Percentiles rank a stretch among this genome's conserved stretches.
Conservation (phyloP, 495 filamentous ascomycete genomes). For the Paragyromitra xinjiangensis region DNA sequence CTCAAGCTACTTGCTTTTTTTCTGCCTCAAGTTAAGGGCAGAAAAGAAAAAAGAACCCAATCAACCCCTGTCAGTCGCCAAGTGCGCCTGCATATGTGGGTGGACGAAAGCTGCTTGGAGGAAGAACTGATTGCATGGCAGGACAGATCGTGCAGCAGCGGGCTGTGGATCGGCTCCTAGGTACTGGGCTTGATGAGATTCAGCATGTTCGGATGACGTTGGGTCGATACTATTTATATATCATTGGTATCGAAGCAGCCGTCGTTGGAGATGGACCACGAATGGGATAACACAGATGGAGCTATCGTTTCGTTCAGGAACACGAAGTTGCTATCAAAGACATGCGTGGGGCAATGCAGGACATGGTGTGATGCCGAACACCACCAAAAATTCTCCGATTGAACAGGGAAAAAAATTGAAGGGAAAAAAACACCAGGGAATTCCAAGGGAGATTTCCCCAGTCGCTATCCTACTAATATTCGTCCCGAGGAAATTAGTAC, state of each 20-base stretch:
- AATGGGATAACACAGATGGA: not conserved
- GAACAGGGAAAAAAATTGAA: not conserved
- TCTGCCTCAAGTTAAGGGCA: not conserved
- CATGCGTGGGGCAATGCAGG: not conserved
- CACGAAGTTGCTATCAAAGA: constrained; percentile 8
- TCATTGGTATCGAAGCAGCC: not conserved
- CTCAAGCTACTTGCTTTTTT: constrained; percentile 2
- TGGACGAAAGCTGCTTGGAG: not conserved
- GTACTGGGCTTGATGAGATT: constrained; percentile 7
- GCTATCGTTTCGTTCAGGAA: constrained; percentile 16
- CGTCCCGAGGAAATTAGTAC: not conserved
- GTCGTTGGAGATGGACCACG: not conserved
- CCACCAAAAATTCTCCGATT: constrained; percentile 6
- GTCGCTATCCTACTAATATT: not conserved
- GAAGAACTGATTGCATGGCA: not conserved
- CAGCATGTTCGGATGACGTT: not conserved
- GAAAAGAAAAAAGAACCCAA: not conserved
- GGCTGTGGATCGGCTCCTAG: not conserved
- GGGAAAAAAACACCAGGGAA: not conserved
- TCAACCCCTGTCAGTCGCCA: constrained; percentile 1
- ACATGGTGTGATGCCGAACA: not conserved
- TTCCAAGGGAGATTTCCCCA: not conserved
- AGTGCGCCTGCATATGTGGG: constrained; percentile 1
- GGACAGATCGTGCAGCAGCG: constrained; percentile 3
- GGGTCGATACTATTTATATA: constrained; percentile 8